phyloP scores from a whole-genome alignment of 768 basidiomycete genomes.

The Termitomyces sp. region DNA sequence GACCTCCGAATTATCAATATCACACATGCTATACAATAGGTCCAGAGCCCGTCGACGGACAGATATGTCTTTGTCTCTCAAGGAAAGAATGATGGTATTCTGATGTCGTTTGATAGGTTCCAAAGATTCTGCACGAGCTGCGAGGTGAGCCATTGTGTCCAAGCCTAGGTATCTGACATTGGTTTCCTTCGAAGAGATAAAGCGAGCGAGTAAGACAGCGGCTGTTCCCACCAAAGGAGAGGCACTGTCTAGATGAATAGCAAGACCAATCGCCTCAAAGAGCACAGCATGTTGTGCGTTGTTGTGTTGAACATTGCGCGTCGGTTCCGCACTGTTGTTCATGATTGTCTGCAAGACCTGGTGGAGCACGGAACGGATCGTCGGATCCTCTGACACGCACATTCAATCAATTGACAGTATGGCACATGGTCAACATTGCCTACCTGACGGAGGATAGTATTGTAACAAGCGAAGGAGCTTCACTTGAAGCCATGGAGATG shows the following conservation, averaged over 20 bases:
- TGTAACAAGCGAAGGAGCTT: constrained; percentile 90
- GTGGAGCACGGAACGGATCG: constrained; percentile 70
- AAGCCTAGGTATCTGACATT: constrained; percentile 97
- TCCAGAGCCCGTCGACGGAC: constrained; percentile 93
- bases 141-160: constrained; percentile 98
- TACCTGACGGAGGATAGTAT: constrained; percentile 94
- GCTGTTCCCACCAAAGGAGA: constrained; percentile 86
- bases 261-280: constrained; percentile 95
- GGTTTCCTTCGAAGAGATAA: constrained; percentile 97
- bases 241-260: constrained; percentile 91
- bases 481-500: constrained; percentile 96
- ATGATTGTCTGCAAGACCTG: constrained; percentile 87
- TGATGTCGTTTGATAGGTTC: constrained; percentile 94
- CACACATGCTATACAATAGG: constrained; percentile 98
- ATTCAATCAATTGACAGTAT: not conserved
- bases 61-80: constrained; percentile 96
- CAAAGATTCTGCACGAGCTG: constrained; percentile 87
- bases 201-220: constrained; percentile 86
- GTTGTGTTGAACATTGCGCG: constrained; percentile 95
- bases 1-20: constrained; percentile 91
- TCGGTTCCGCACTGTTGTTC: constrained; percentile 85
- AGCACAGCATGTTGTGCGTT: constrained; percentile 98
- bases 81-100: constrained; percentile 87
- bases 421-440: constrained; percentile 16
- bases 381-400: constrained; percentile 64